Base-by-base conservation (phyloP, 345 rosid species). In the Pelargonium nanum region DNA sequence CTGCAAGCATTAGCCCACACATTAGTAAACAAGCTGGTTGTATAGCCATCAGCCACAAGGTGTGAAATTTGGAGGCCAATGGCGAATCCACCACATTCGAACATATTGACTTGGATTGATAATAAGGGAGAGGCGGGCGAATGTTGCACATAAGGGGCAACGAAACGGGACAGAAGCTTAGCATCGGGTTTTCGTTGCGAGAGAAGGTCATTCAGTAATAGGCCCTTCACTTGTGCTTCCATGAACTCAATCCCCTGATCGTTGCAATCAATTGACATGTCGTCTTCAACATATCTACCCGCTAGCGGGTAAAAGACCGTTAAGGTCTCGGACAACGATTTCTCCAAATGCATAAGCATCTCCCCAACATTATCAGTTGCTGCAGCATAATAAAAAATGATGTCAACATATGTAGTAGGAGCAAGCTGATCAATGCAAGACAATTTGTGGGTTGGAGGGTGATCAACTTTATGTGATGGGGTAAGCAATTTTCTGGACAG, bases 231-330 rank as follows among this genome's bases (percentile, higher is more conserved):
- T 24, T 16, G 24, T n/a, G 48, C 58, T 54, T n/a, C n/a, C 57
- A 62, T 25, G 16, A 24, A 62, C 24, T 62, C 48, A 1, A 28
- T 50, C 15, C 65, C 65, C 7, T 62, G 5, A 13, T 62, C 65
- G 19, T 62, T 62, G 48, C 65, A 62, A 1, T 62, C 48, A 25
- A 62, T 30, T 5, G 12, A 52, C 5, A 26, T 24, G 1, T 21
- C 23, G 5, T 26, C 58, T 30, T 59, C 12, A 1, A 53, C 2
- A 24, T 54, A 59, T 32, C 68, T 53, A 16, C 68, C 65, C 1
- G 73, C 68, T n/a, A 70, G 15, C 8, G 45, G 68, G 6, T 64
- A 59, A 23, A 53, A 64, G 19, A 63, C 21, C 3, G 68, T 45
- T 28, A 70, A 63, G 3, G 62, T 55, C 26, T 70, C 56, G 4